These are phyloP conservation scores for Apophysomyces trapeziformis DNA, from an alignment of 371 early-diverging fungal species.

Conservation along the genomic window DNA sequence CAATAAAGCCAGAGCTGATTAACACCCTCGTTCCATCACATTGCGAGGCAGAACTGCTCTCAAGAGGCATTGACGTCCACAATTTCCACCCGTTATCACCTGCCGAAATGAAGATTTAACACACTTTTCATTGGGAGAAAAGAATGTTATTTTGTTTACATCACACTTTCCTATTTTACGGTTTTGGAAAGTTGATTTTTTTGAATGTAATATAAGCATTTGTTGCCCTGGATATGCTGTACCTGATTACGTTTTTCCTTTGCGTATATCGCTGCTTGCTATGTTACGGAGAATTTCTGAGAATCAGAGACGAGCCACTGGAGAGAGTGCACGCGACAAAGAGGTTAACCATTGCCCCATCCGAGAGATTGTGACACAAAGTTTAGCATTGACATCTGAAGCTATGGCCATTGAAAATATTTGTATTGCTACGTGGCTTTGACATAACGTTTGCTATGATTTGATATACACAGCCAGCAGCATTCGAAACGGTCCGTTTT, in stretches of 20 bases:
- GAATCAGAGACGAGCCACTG: too few relatives aligned
- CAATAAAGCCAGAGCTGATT: slow-evolving; percentile 60
- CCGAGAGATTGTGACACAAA: too few relatives aligned
- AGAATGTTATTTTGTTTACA: not conserved
- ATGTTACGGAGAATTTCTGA: too few relatives aligned
- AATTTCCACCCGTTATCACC: slow-evolving; percentile 45
- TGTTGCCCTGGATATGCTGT: not conserved
- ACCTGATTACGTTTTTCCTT: not conserved
- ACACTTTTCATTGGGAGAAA: slow-evolving; percentile 13
- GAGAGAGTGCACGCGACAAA: too few relatives aligned
- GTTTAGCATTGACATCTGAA: too few relatives aligned
- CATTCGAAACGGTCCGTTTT: too few relatives aligned
- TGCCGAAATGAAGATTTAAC: slow-evolving; percentile 38
- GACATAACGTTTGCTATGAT: too few relatives aligned
- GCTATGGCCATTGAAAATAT: too few relatives aligned
- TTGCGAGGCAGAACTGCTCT: slow-evolving; percentile 54
- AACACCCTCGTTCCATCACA: slow-evolving; percentile 66
- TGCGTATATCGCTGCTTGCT: not conserved
- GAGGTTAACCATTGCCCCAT: too few relatives aligned
- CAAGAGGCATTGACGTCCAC: slow-evolving; percentile 51
- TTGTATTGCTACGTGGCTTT: too few relatives aligned
- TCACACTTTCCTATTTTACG: slow-evolving; percentile 1
- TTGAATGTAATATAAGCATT: slow-evolving; percentile 1
- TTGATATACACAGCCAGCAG: too few relatives aligned
- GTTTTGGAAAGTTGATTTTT: slow-evolving; percentile 11